Percentiles rank a stretch among this genome's conserved stretches.
phyloP scores from a whole-genome alignment of 2,329 filamentous ascomycete genomes.

The Xylariaceae sp. region DNA sequence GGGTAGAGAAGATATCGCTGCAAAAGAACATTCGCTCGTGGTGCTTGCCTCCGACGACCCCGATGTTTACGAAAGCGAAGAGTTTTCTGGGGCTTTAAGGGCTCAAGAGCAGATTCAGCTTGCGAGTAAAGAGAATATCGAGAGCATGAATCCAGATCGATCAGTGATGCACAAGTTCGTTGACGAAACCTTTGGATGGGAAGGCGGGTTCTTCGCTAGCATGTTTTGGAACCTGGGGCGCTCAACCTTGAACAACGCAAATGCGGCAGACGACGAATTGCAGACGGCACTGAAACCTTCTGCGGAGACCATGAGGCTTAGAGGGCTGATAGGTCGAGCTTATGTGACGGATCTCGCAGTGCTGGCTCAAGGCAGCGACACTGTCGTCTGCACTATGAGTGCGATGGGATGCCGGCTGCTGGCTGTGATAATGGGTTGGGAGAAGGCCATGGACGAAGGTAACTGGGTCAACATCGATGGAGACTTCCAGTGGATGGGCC shows the following conservation, averaged over 20 bases:
- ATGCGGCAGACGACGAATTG: slow-evolving; percentile 29
- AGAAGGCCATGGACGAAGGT: slow-evolving; percentile 54
- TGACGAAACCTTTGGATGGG: slow-evolving; percentile 78
- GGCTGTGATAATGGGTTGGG: slow-evolving; percentile 86
- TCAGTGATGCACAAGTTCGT: slow-evolving; percentile 60
- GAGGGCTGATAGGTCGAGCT: slow-evolving; percentile 72
- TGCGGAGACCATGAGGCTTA: slow-evolving; percentile 57
- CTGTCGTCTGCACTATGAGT: slow-evolving; percentile 72
- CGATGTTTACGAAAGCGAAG: slow-evolving; percentile 62
- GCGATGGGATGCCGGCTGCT: slow-evolving; percentile 68
- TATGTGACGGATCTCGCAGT: slow-evolving; percentile 80
- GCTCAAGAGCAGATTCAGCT: slow-evolving; percentile 76
- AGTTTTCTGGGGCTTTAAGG: slow-evolving; percentile 53
- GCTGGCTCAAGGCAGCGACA: slow-evolving; percentile 62
- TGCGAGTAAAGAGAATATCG: slow-evolving; percentile 55
- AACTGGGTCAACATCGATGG: slow-evolving; percentile 80
- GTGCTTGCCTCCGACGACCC: slow-evolving; percentile 80
- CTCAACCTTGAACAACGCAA: slow-evolving; percentile 34
- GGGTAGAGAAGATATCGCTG: slow-evolving; percentile 30
- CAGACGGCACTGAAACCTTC: slow-evolving; percentile 33
- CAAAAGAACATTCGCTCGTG: slow-evolving; percentile 42
- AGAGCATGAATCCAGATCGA: slow-evolving; percentile 37
- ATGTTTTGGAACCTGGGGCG: slow-evolving; percentile 77
- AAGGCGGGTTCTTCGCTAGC: slow-evolving; percentile 77
- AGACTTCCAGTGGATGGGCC: slow-evolving; percentile 56